A percentile compares a stretch with the other conserved stretches of the same genome.
phyloP scores from a whole-genome alignment of 495 filamentous ascomycete species.

The Podospora appendiculata region DNA sequence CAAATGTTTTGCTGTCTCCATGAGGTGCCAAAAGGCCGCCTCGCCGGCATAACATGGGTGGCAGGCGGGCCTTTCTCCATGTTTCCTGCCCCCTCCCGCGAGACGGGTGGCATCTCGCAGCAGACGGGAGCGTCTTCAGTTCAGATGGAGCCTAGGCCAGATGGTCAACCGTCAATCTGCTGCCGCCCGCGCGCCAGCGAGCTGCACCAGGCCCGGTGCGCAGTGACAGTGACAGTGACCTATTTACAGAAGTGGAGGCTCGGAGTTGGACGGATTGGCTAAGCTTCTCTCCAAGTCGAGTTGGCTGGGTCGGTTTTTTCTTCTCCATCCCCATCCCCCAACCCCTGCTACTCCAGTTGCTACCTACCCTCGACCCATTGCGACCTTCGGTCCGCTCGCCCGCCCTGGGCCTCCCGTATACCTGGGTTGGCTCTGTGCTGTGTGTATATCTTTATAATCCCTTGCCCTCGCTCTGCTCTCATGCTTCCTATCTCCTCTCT shows the following conservation, averaged over 20 bases:
- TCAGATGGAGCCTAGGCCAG: too few relatives aligned
- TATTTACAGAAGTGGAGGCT: conserved; percentile 22
- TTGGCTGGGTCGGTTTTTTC: background rate
- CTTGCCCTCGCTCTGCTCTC: background rate
- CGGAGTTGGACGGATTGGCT: conserved; percentile 14
- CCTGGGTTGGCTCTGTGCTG: background rate
- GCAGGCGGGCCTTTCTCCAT: too few relatives aligned
- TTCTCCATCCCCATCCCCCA: conserved; percentile 1
- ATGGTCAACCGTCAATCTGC: conserved; percentile 7
- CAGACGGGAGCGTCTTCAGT: too few relatives aligned
- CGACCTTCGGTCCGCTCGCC: background rate
- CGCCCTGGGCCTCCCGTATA: background rate
- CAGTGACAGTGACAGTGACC: background rate
- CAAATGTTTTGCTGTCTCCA: too few relatives aligned
- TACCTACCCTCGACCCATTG: background rate
- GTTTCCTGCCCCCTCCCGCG: too few relatives aligned
- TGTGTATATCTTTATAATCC: background rate
- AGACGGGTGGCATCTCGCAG: too few relatives aligned
- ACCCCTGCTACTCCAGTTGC: background rate
- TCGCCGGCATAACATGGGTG: too few relatives aligned
- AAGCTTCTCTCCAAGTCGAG: conserved; percentile 14
- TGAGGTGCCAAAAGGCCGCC: too few relatives aligned
- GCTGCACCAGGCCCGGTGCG: conserved; percentile 1
- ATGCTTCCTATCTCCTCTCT: background rate
- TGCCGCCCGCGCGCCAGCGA: conserved; percentile 10